A percentile compares a stretch with the other conserved stretches of the same genome.
phyloP scores from a whole-genome alignment of 495 filamentous ascomycete species.

The Xylaria curta region DNA sequence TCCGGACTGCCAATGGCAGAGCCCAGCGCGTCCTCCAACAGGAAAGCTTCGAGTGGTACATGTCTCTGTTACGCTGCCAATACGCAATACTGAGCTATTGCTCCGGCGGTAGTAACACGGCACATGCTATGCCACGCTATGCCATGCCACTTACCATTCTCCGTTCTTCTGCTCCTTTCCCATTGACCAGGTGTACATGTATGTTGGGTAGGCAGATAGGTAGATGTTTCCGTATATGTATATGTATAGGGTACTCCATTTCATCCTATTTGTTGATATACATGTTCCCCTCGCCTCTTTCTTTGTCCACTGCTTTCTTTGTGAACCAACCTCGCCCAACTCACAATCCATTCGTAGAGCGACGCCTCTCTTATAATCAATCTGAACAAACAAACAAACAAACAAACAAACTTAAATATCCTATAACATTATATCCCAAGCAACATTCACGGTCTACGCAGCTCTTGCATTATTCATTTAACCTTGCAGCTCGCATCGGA shows the following conservation, averaged over 20 bases:
- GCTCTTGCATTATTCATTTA: not conserved
- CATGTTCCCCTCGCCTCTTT: not conserved
- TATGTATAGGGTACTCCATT: not conserved
- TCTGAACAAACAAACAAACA: not conserved
- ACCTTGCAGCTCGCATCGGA: not conserved
- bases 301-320: constrained; percentile 7
- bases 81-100: constrained; percentile 21
- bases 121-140: not conserved
- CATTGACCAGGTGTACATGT: not conserved
- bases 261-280: not conserved
- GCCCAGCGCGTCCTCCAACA: not conserved
- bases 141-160: not conserved
- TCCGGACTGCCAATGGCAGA: not conserved
- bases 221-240: not conserved
- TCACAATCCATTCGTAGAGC: not conserved
- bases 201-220: not conserved
- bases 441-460: not conserved
- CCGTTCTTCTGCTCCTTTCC: not conserved
- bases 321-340: not conserved
- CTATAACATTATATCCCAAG: not conserved
- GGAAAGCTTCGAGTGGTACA: not conserved
- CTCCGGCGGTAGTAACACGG: constrained; percentile 1
- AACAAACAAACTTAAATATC: not conserved
- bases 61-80: not conserved
- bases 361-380: not conserved